phyloP scores from a whole-genome alignment of 2,329 filamentous ascomycete species.

The Colletotrichum lindemuthianum region DNA sequence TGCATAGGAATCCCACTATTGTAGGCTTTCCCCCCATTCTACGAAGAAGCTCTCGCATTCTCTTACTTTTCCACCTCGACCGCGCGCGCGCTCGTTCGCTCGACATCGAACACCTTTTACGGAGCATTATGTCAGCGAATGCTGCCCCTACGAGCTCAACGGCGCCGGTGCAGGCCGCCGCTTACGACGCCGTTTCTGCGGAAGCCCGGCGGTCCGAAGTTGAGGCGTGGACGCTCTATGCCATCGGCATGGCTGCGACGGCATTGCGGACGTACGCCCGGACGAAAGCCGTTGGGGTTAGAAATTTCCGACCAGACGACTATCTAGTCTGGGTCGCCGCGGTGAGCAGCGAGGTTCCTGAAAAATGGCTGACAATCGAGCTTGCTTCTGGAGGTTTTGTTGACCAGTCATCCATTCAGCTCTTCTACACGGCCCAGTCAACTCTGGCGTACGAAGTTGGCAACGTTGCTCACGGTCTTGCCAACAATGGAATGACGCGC shows the following conservation, averaged over 20 bases:
- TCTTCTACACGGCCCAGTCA: slow-evolving; percentile 61
- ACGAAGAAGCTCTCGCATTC: background rate
- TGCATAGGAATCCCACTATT: too few species aligned
- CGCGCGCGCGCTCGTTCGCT: background rate
- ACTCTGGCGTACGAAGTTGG: slow-evolving; percentile 62
- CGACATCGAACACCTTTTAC: background rate
- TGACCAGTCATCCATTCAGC: slow-evolving; percentile 44
- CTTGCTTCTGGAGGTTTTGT: too few species aligned
- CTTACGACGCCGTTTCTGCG: slow-evolving; percentile 38
- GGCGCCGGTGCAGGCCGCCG: slow-evolving; percentile 38
- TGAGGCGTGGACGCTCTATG: slow-evolving; percentile 44
- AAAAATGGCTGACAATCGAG: background rate
- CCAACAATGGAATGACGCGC: slow-evolving; percentile 67
- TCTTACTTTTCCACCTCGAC: background rate
- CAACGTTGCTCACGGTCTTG: slow-evolving; percentile 59
- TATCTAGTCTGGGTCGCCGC: slow-evolving; percentile 42
- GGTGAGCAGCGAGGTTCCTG: slow-evolving; percentile 8
- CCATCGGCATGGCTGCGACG: slow-evolving; percentile 41
- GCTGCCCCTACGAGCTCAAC: background rate
- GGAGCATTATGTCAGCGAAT: slow-evolving; percentile 12
- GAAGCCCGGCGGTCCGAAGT: slow-evolving; percentile 32
- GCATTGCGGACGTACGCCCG: slow-evolving; percentile 44
- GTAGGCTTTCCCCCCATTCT: too few species aligned
- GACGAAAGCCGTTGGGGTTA: slow-evolving; percentile 39
- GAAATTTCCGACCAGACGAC: slow-evolving; percentile 43